phyloP scores from a whole-genome alignment of 495 filamentous ascomycete genomes.

The Penicillium ochrochloron region DNA sequence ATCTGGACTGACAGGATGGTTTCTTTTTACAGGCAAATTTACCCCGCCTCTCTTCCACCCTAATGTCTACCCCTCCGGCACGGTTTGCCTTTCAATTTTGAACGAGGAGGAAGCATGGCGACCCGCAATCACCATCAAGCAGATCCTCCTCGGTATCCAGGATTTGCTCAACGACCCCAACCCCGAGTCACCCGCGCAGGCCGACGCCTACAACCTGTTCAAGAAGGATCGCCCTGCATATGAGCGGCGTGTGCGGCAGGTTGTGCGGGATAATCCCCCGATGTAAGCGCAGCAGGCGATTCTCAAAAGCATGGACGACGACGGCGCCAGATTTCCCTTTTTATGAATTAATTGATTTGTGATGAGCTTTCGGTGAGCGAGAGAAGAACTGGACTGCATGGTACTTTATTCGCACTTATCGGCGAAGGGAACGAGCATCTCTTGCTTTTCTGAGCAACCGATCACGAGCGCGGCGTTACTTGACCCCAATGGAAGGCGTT shows the following conservation, averaged over 20 bases:
- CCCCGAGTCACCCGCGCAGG: conserved; percentile 94
- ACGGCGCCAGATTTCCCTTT: conserved; percentile 17
- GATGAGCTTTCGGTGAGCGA: conserved; percentile 5
- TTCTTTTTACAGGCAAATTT: conserved; percentile 79
- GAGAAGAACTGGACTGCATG: conserved; percentile 21
- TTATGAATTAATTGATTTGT: conserved; percentile 1
- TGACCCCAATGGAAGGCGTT: conserved; percentile 25
- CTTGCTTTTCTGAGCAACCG: conserved; percentile 24
- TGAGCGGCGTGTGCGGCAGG: conserved; percentile 80
- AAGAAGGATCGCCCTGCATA: conserved; percentile 89
- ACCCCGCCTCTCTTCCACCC: conserved; percentile 95
- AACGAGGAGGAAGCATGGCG: conserved; percentile 99
- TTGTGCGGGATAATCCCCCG: conserved; percentile 86
- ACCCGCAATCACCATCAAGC: conserved; percentile 96
- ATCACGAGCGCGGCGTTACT: conserved; percentile 35
- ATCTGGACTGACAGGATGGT: conserved; percentile 2
- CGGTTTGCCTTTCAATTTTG: conserved; percentile 94
- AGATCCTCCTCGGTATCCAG: conserved; percentile 94
- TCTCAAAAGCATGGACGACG: conserved; percentile 9
- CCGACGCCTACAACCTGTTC: conserved; percentile 95
- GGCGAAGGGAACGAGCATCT: conserved; percentile 26
- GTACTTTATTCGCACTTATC: conserved; percentile 11
- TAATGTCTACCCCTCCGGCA: conserved; percentile 98
- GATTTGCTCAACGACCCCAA: conserved; percentile 96
- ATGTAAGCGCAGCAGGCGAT: conserved; percentile 42